Percentiles rank a stretch among this genome's conserved stretches.
These are phyloP conservation scores for Eleusine coracana DNA, from an alignment of 176 grass and related monocot species.

Conservation along the genomic window DNA sequence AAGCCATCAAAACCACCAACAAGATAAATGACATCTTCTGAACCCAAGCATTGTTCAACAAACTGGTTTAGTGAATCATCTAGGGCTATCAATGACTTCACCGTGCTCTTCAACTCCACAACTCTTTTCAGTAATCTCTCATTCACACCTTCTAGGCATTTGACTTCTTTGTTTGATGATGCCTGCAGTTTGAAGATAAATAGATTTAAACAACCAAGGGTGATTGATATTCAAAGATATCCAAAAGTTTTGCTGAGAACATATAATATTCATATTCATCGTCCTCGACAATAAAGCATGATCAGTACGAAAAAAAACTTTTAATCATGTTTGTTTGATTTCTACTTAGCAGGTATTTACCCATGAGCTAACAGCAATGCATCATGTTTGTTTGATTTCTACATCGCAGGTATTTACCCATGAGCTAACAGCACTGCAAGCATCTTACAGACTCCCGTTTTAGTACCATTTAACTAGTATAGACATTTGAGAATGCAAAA, in stretches of 20 bases:
- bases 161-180: conserved; percentile 49
- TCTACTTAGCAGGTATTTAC: conserved; percentile 2
- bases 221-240: conserved; percentile 4
- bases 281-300: background rate
- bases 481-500: conserved; percentile 8
- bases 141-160: conserved; percentile 43
- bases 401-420: background rate
- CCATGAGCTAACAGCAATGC: conserved; percentile 1
- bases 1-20: conserved; percentile 69
- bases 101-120: conserved; percentile 44
- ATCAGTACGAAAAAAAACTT: background rate
- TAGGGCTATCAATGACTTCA: conserved; percentile 53
- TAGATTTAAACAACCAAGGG: conserved; percentile 25
- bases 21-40: conserved; percentile 80
- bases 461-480: background rate
- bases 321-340: conserved; percentile 13
- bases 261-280: background rate
- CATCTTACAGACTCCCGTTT: conserved; percentile 6
- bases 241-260: background rate
- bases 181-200: conserved; percentile 49
- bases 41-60: conserved; percentile 70
- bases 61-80: conserved; percentile 65
- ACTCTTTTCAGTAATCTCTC: conserved; percentile 54
- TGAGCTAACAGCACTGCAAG: conserved; percentile 7
- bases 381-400: conserved; percentile 7